A percentile compares a stretch with the other conserved stretches of the same genome.
Evolutionary conservation across 805 yeast species (phyloP).

Genomic region (Tetrapisispora arboricola): DNA sequence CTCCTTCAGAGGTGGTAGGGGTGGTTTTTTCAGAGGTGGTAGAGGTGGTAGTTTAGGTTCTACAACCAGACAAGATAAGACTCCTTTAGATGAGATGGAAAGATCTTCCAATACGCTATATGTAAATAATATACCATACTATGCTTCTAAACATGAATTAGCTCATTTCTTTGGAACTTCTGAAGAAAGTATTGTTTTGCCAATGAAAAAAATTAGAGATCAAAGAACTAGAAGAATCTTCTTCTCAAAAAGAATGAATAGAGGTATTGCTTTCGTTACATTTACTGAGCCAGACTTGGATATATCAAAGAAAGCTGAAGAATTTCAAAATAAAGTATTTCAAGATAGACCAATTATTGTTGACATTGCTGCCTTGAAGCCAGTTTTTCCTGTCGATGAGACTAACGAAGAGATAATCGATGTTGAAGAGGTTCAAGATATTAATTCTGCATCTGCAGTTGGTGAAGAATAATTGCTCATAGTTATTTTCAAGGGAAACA

Average conservation of each 20-base stretch:
- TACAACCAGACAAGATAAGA: slow-evolving; percentile 24
- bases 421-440: slow-evolving; percentile 1
- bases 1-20: slow-evolving; percentile 12
- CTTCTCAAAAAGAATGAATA: slow-evolving; percentile 31
- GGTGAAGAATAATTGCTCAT: too few species aligned
- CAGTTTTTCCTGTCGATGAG: slow-evolving; percentile 26
- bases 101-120: slow-evolving; percentile 44
- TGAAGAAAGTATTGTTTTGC: slow-evolving; percentile 42
- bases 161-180: slow-evolving; percentile 41
- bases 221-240: slow-evolving; percentile 28
- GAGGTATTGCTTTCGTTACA: slow-evolving; percentile 55
- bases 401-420: slow-evolving; percentile 2
- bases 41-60: slow-evolving; percentile 8
- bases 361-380: slow-evolving; percentile 50
- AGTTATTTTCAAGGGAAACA: too few species aligned
- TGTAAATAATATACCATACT: slow-evolving; percentile 56
- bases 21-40: slow-evolving; percentile 10
- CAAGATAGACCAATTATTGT: slow-evolving; percentile 59
- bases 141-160: slow-evolving; percentile 45
- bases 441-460: neutral
- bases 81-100: slow-evolving; percentile 31
- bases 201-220: slow-evolving; percentile 33
- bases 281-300: slow-evolving; percentile 34
- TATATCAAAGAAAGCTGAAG: slow-evolving; percentile 55
- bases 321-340: slow-evolving; percentile 54